A percentile compares a stretch with the other conserved stretches of the same genome.
Evolutionary conservation across 1,284 basidiomycete species (phyloP).

Genomic region (Phellopilus nigrolimitatus): DNA sequence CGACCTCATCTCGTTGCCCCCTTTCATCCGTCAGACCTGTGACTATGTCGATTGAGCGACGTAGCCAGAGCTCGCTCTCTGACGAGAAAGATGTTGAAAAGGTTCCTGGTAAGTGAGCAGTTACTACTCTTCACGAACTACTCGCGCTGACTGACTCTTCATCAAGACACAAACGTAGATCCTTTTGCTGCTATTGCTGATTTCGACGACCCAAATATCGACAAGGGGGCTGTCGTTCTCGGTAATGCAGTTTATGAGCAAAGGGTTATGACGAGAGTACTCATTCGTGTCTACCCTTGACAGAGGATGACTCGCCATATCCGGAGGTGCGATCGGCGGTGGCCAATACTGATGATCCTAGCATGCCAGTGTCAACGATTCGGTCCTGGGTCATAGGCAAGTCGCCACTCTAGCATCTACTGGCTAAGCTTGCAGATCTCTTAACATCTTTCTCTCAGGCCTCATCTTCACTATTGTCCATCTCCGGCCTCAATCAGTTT

Average conservation of each 20-base stretch:
- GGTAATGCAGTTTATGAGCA: slow-evolving; percentile 8
- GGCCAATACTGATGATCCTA: slow-evolving; percentile 37
- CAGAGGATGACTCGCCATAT: slow-evolving; percentile 45
- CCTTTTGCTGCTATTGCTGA: slow-evolving; percentile 9
- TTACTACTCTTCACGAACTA: not conserved
- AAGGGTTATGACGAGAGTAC: not conserved
- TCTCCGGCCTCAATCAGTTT: slow-evolving; percentile 56
- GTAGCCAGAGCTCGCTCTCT: slow-evolving; percentile 6
- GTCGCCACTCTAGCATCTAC: too few species aligned
- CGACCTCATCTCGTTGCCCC: not conserved
- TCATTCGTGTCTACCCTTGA: not conserved
- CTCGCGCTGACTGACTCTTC: not conserved
- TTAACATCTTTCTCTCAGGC: slow-evolving; percentile 20
- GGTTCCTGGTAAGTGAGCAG: not conserved
- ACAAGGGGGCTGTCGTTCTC: slow-evolving; percentile 29
- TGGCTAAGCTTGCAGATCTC: too few species aligned
- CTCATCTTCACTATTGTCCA: slow-evolving; percentile 49
- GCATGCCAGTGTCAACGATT: slow-evolving; percentile 41
- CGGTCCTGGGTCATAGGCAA: slow-evolving; percentile 62
- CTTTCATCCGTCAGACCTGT: not conserved
- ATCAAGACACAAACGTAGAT: not conserved
- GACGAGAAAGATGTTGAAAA: slow-evolving; percentile 7
- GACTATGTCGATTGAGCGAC: not conserved
- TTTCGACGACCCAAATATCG: slow-evolving; percentile 45
- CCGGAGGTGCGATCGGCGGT: slow-evolving; percentile 42